Base-by-base conservation (phyloP, 495 filamentous ascomycete genomes). In the Lasiosphaeriaceae sp. region DNA sequence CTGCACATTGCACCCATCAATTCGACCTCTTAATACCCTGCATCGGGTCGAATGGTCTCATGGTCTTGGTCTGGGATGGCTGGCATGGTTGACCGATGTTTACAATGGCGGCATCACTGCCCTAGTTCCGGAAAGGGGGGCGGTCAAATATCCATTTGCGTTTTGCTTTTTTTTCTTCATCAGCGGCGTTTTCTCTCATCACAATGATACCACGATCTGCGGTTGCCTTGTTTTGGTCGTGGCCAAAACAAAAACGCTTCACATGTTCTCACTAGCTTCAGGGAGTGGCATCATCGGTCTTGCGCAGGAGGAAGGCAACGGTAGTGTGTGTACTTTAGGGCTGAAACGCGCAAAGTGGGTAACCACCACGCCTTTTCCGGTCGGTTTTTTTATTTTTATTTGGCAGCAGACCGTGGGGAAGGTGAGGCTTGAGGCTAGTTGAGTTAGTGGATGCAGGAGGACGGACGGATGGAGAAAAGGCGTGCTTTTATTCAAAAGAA, bases 41-140 rank as follows among this genome's bases (percentile, higher is more conserved):
- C 54, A 53, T 56, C 47, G 23, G 65, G 56, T 67, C 63, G 55
- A 46, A 68, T 72, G 67, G 62, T 61, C 54, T 65, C 56, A 51
- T 59, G 62, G 54, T 49, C 50, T 37, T 39, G 54, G 50, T 56
- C 60, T 58, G 57, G 61, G 57, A 68, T 66, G 19, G 45, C 56
- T 64, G 57, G 58, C 62, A 65, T 65, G 62, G 52, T 66, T 60
- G 62, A 70, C 65, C 55, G 52, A 59, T 66, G 62, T 65, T 66
- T 66, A 65, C 71, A 71, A 66, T 66, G 67, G 66, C 57, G 65
- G 68, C 57, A 68, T 65, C 67, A 69, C 57, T 66, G 62, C 67
- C 65, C 67, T 68, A 24, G 48, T 53, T 50, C 22, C 12, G 48
- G n/a, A 44, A 50, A 58, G 23, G 44, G n/a, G 56, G 59, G 46